A percentile compares a stretch with the other conserved stretches of the same genome.
phyloP scores from a whole-genome alignment of 495 filamentous ascomycete species.

The Aspergillus bertholletiae region DNA sequence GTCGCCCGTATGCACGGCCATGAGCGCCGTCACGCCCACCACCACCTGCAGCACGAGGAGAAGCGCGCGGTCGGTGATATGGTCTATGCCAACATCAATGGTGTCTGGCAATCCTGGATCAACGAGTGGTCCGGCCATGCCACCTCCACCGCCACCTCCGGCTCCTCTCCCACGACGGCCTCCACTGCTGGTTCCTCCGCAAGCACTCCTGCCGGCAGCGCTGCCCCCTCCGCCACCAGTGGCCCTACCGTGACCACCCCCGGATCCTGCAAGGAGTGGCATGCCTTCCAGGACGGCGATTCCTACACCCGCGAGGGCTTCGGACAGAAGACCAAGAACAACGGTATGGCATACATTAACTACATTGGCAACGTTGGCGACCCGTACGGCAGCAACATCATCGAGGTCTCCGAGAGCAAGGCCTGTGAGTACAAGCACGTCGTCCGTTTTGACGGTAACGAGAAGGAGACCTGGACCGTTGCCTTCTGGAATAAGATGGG shows the following conservation, averaged over 20 bases:
- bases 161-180: constrained; percentile 4
- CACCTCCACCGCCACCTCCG: constrained; percentile 23
- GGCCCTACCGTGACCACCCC: constrained; percentile 15
- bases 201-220: constrained; percentile 15
- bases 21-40: constrained; percentile 42
- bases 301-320: constrained; percentile 28
- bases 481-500: constrained; percentile 53
- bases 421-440: constrained; percentile 45
- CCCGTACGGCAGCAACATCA: constrained; percentile 55
- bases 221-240: constrained; percentile 14
- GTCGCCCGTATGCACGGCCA: constrained; percentile 44
- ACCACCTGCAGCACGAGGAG: constrained; percentile 16
- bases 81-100: constrained; percentile 62
- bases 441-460: constrained; percentile 40
- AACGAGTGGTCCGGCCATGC: constrained; percentile 56
- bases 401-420: constrained; percentile 31
- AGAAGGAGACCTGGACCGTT: constrained; percentile 36
- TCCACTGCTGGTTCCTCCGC: constrained; percentile 12
- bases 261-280: constrained; percentile 25
- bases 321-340: constrained; percentile 20
- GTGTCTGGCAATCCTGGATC: constrained; percentile 56
- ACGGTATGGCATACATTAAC: constrained; percentile 15
- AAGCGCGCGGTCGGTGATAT: constrained; percentile 42
- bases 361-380: constrained; percentile 44
- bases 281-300: constrained; percentile 17